Evolutionary conservation across 2,329 filamentous ascomycete species (phyloP), one percentile per base, ranked within the genome.

Genomic region (Whalleya microplaca): DNA sequence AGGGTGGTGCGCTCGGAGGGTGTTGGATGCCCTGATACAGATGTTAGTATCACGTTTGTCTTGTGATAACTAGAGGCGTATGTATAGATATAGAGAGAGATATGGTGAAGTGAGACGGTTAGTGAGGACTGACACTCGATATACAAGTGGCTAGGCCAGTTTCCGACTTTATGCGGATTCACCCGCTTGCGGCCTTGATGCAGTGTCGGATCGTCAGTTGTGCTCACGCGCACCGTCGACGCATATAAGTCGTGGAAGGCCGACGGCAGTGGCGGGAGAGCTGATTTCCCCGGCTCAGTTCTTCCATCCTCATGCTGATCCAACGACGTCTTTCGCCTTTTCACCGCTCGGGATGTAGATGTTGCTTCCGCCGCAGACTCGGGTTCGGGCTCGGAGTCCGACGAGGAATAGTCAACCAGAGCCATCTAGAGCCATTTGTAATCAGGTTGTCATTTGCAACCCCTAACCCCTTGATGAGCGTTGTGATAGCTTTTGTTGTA

Each of bases 91-190:
- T 37, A 37, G 4, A 27, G 9, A 27, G 4, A 37, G 14, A 19
- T 3, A 27, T 16, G 10, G 8, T 10, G 8, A 29, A 27, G 21
- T 14, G 8, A 10, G 21, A 40, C n/a, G n/a, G 32, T 27, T 45
- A 44, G 41, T 41, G 32, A 52, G 4, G 53, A 78, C 86, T 75
- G 80, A 96, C 95, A 99, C 77, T 98, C 94, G 54, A 96, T 80
- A 72, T 96, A 98, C 45, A 98, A 72, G 74, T 98, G 94, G 32
- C 88, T 92, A 1, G 94, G 92, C 95, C 95, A 99, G 72, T 92
- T 91, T 58, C 95, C 95, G 56, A 87, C 84, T 21, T 94, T 80
- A 74, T 99, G 95, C 21, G 94, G 93, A 47, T 86, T 90, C 55
- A 88, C 84, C 42, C 95, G 85, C 70, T 88, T 91, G 45, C 94